Percentiles rank a stretch among this genome's conserved stretches.
Evolutionary conservation across 176 grass and related monocot genomes (phyloP).

Genomic region (Dactylis glomerata): DNA sequence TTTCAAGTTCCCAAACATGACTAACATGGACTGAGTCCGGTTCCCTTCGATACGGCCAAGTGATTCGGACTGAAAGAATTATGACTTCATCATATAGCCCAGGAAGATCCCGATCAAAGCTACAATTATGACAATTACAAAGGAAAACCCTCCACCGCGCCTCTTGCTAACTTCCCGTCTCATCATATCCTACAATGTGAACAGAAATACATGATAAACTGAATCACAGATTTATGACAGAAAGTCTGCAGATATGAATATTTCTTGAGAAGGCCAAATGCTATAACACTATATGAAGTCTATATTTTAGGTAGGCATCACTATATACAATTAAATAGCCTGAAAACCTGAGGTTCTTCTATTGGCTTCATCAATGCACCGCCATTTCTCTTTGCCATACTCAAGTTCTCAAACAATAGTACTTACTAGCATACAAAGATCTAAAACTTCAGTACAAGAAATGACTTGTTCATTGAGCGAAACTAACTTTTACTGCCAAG

Average conservation of each 20-base stretch:
- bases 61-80: conserved; percentile 18
- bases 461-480: background rate
- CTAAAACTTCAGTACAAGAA: background rate
- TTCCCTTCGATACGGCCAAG: conserved; percentile 14
- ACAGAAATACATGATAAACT: conserved; percentile 11
- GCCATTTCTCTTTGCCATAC: background rate
- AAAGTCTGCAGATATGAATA: background rate
- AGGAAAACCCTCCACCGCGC: conserved; percentile 58
- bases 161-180: conserved; percentile 60
- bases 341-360: background rate
- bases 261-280: background rate
- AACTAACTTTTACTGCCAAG: background rate
- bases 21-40: conserved; percentile 22
- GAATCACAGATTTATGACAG: background rate
- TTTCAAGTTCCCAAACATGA: conserved; percentile 37
- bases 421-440: background rate
- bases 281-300: background rate
- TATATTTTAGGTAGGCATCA: background rate
- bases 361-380: background rate
- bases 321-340: background rate
- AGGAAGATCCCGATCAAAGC: conserved; percentile 55
- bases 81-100: conserved; percentile 68
- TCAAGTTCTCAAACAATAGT: background rate
- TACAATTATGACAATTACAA: conserved; percentile 53
- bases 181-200: conserved; percentile 48